Percentiles rank a stretch among this genome's conserved stretches.
These are phyloP conservation scores for Tardiomyces depauwii DNA, from an alignment of 1,139 yeast species.

Conservation along the genomic window DNA sequence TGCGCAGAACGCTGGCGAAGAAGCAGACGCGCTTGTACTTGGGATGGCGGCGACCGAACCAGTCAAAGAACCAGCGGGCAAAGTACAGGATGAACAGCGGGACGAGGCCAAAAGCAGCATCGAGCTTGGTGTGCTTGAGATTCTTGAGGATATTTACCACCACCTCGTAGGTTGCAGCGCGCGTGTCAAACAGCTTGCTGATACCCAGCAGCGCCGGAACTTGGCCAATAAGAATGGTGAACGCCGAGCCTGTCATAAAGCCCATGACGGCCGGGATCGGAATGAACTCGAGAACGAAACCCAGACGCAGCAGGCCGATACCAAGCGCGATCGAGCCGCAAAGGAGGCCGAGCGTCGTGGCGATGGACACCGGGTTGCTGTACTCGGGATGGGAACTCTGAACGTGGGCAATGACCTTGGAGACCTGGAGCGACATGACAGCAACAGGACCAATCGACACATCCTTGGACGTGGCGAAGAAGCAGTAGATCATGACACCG, in stretches of 20 bases:
- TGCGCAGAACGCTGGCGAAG: slow-evolving; percentile 65
- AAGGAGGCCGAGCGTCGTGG: slow-evolving; percentile 65
- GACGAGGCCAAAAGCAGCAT: slow-evolving; percentile 85
- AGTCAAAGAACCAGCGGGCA: slow-evolving; percentile 43
- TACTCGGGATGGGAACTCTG: slow-evolving; percentile 36
- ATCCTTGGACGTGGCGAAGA: slow-evolving; percentile 92
- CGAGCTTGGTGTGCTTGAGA: slow-evolving; percentile 52
- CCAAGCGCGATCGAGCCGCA: slow-evolving; percentile 83
- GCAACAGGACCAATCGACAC: slow-evolving; percentile 97
- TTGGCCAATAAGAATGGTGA: slow-evolving; percentile 72
- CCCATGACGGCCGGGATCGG: slow-evolving; percentile 92
- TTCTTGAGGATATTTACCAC: slow-evolving; percentile 64
- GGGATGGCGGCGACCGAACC: slow-evolving; percentile 57
- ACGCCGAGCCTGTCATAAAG: slow-evolving; percentile 91
- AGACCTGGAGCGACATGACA: slow-evolving; percentile 83
- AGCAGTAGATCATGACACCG: slow-evolving; percentile 79
- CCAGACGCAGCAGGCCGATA: slow-evolving; percentile 71
- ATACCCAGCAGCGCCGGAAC: slow-evolving; percentile 82
- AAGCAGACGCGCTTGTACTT: slow-evolving; percentile 47
- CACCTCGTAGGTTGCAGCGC: slow-evolving; percentile 58
- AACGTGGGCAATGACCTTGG: slow-evolving; percentile 63
- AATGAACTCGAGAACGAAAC: slow-evolving; percentile 80
- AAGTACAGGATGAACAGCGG: slow-evolving; percentile 55
- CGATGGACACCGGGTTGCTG: slow-evolving; percentile 42
- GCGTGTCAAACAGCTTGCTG: slow-evolving; percentile 50